Percentiles rank a stretch among this genome's conserved stretches.
Conservation (phyloP, 768 basidiomycete species). For the Xerocomus potaroensis region DNA sequence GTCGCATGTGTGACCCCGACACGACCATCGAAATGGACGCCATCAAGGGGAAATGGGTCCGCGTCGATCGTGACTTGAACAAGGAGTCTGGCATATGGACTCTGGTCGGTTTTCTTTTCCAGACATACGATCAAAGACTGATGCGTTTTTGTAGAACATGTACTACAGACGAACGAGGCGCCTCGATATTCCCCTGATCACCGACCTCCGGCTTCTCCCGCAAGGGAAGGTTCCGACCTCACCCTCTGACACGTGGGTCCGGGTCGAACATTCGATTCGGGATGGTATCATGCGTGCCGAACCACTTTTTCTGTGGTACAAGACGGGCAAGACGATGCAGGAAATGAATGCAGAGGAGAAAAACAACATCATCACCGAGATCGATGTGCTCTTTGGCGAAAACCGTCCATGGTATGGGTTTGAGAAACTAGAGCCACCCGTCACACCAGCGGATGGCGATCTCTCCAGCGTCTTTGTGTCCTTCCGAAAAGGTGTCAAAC, state of each 20-base stretch:
- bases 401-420: slow-evolving; percentile 86
- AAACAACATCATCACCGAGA: slow-evolving; percentile 73
- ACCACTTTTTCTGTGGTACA: slow-evolving; percentile 77
- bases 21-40: slow-evolving; percentile 71
- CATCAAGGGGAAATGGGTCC: slow-evolving; percentile 84
- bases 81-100: slow-evolving; percentile 54
- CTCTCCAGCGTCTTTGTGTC: slow-evolving; percentile 60
- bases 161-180: slow-evolving; percentile 86
- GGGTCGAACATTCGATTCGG: slow-evolving; percentile 56
- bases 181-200: slow-evolving; percentile 75
- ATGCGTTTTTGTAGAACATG: slow-evolving; percentile 42
- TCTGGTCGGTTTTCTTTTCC: slow-evolving; percentile 43
- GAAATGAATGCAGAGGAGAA: slow-evolving; percentile 58
- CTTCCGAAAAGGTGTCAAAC: slow-evolving; percentile 67
- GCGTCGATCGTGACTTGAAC: slow-evolving; percentile 80
- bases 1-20: slow-evolving; percentile 62
- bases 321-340: slow-evolving; percentile 55
- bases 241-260: slow-evolving; percentile 54
- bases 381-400: slow-evolving; percentile 89
- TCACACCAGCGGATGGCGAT: slow-evolving; percentile 41
- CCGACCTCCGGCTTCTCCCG: slow-evolving; percentile 62
- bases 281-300: slow-evolving; percentile 55
- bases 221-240: slow-evolving; percentile 48
- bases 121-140: not conserved
- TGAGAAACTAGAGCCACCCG: slow-evolving; percentile 59